Base-by-base conservation (phyloP, 345 rosid genomes). In the Combretum micranthum region DNA sequence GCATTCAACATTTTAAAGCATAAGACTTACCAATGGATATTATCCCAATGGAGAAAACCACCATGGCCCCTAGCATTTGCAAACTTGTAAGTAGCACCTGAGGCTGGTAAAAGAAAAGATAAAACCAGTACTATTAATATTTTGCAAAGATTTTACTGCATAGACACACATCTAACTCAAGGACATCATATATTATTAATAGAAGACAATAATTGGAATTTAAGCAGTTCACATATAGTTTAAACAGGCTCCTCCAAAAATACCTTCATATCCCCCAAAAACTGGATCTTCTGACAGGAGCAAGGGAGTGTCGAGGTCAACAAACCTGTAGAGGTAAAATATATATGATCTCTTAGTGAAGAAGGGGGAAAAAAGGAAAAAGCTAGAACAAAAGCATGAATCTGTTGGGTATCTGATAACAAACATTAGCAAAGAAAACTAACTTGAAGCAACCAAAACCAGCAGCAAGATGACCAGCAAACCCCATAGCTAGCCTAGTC, bases 401-500 rank as follows among this genome's bases (percentile, higher is more conserved):
- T 32, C 39, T 32, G 9, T 32, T 11, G 5, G 39, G 3, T 22
- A 12, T 54, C 0, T 1, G 57, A 37, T 17, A 9, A 13, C 3
- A 16, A 11, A 42, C 22, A 22, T 37, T 42, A 22, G 13, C 52
- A 60, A 25, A 43, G 11, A 13, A 58, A 47, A 52, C 76, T 75
- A 68, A 83, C 97, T 77, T 85, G 79, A 93, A 93, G 75, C 83
- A 81, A 3, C 97, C 96, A 52, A 83, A 60, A 50, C 99, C 97
- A 43, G 97, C 97, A 59, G 98, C 86, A 62, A 92, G 88, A 70
- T 88, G 95, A 46, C 94, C 91, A 2, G 95, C 88, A 70, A 92
- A 88, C 44, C 94, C 99, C 96, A 92, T 92, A 37, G 91, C 96
- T 50, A 93, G 63, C 68, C 93, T 80, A 22, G 96, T 93, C 75